phyloP scores from a whole-genome alignment of 345 rosid genomes.

The Heritiera fomes region DNA sequence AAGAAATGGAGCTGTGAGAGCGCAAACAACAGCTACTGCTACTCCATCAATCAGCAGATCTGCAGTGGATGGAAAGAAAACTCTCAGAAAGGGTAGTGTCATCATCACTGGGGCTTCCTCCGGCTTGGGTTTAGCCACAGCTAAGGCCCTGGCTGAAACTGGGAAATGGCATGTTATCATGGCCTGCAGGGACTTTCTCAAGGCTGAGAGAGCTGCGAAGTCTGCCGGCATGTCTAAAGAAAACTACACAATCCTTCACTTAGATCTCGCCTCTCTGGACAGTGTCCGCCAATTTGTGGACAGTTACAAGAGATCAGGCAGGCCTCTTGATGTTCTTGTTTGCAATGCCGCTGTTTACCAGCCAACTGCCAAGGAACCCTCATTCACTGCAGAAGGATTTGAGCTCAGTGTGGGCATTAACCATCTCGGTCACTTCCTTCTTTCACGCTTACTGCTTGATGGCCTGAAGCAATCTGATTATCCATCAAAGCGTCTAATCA shows the following conservation, averaged over 20 bases:
- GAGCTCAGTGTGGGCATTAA: conserved; percentile 96
- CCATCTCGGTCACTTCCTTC: conserved; percentile 92
- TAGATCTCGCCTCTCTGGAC: conserved; percentile 88
- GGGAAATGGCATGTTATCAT: conserved; percentile 88
- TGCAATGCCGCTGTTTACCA: conserved; percentile 91
- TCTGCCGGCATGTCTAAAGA: conserved; percentile 79
- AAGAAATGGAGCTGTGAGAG: conserved; percentile 53
- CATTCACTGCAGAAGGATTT: conserved; percentile 90
- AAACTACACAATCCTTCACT: conserved; percentile 84
- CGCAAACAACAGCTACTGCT: conserved; percentile 61
- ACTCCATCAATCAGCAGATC: conserved; percentile 48
- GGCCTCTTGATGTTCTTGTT: conserved; percentile 78
- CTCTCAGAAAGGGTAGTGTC: conserved; percentile 69
- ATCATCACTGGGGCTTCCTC: conserved; percentile 86
- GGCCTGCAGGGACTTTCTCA: conserved; percentile 97
- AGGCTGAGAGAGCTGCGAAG: conserved; percentile 85
- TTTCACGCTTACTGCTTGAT: conserved; percentile 77
- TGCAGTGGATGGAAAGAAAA: conserved; percentile 64
- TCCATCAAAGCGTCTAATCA: conserved; percentile 84
- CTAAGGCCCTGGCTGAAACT: conserved; percentile 81
- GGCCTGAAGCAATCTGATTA: conserved; percentile 78
- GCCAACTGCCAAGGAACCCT: conserved; percentile 87
- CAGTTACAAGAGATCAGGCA: conserved; percentile 58
- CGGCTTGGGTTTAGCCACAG: conserved; percentile 78
- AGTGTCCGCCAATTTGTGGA: conserved; percentile 89